phyloP scores from a whole-genome alignment of 2,329 filamentous ascomycete species.

The Colletotrichum orchidophilum region DNA sequence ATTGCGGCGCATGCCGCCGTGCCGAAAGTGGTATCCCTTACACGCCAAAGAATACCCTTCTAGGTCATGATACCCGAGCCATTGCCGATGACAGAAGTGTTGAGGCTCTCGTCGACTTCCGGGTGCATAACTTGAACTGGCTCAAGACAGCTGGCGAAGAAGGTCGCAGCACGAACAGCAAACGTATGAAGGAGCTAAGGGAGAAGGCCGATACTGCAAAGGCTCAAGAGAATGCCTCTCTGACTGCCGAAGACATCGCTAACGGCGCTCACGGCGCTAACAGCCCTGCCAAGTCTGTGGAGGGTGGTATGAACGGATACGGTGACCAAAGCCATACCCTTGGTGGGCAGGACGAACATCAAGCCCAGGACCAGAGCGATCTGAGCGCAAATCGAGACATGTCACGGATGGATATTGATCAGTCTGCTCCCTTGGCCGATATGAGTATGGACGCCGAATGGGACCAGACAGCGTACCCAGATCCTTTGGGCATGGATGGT shows the following conservation, averaged over 20 bases:
- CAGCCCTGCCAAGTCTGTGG: background rate
- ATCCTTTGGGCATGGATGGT: constrained; percentile 56
- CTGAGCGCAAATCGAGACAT: background rate
- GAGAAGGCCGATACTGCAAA: constrained; percentile 67
- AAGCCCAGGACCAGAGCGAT: constrained; percentile 31
- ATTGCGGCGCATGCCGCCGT: constrained; percentile 81
- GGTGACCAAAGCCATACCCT: constrained; percentile 47
- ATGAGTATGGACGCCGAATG: constrained; percentile 42
- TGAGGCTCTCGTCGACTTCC: constrained; percentile 90
- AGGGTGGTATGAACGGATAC: constrained; percentile 37
- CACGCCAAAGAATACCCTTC: constrained; percentile 83
- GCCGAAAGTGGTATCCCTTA: constrained; percentile 77
- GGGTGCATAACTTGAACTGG: constrained; percentile 88
- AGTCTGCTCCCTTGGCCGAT: constrained; percentile 35
- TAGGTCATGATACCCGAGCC: constrained; percentile 90
- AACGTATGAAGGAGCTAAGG: constrained; percentile 65
- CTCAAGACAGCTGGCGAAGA: constrained; percentile 70
- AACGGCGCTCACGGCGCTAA: constrained; percentile 34
- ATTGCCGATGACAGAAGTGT: constrained; percentile 92
- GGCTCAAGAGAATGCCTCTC: constrained; percentile 52
- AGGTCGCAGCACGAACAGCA: constrained; percentile 64
- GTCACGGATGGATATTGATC: constrained; percentile 32
- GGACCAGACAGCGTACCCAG: constrained; percentile 54
- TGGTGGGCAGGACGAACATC: constrained; percentile 34
- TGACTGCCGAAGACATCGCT: constrained; percentile 36